These are phyloP conservation scores for Warburgia ugandensis DNA, from an alignment of 164 flowering plant species.

Conservation along the genomic window DNA sequence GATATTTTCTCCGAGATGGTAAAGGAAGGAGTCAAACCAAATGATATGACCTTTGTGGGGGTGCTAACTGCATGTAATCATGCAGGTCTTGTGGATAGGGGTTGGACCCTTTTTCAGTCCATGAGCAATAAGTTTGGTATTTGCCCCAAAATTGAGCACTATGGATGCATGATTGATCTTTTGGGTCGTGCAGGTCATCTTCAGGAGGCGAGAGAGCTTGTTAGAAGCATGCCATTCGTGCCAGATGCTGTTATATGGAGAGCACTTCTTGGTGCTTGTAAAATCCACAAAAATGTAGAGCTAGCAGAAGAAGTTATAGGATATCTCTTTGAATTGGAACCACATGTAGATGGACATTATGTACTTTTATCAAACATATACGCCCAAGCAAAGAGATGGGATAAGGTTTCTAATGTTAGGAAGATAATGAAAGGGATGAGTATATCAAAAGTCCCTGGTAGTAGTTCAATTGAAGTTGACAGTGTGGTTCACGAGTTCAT, in stretches of 20 bases:
- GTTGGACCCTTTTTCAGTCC: conserved; percentile 17
- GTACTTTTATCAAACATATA: conserved; percentile 29
- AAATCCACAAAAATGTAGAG: conserved; percentile 21
- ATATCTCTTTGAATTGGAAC: conserved; percentile 27
- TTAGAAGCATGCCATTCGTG: conserved; percentile 23
- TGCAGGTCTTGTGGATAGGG: conserved; percentile 24
- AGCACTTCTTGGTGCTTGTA: conserved; percentile 30
- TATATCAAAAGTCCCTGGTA: conserved; percentile 27
- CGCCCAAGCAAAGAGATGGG: conserved; percentile 27
- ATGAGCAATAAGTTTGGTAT: conserved; percentile 22
- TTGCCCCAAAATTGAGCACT: conserved; percentile 27
- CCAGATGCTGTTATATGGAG: conserved; percentile 35
- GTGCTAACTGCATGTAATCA: conserved; percentile 28
- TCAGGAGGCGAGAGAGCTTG: conserved; percentile 24
- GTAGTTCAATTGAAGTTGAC: conserved; percentile 30
- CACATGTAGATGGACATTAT: conserved; percentile 30
- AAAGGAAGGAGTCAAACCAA: conserved; percentile 20
- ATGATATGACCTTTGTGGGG: conserved; percentile 27
- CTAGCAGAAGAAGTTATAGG: conserved; percentile 23
- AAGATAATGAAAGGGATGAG: conserved; percentile 22
- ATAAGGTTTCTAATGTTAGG: conserved; percentile 21
- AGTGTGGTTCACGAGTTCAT: conserved; percentile 25
- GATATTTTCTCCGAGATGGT: conserved; percentile 25
- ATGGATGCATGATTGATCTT: conserved; percentile 35
- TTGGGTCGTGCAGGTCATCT: conserved; percentile 26